Evolutionary conservation across 805 yeast species (phyloP).

Genomic region (Kuraishia molischiana): DNA sequence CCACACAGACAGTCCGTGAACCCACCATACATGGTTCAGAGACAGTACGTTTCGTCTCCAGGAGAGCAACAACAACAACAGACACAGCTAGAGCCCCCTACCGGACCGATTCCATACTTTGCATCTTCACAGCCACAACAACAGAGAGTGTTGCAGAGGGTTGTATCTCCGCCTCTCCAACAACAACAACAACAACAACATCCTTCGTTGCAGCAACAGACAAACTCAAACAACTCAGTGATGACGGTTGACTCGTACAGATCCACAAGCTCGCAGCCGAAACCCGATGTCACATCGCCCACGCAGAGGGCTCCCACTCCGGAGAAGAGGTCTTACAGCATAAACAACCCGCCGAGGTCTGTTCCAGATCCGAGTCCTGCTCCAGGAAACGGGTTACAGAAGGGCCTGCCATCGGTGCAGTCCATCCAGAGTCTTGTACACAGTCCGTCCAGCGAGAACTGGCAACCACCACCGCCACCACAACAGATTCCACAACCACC

Average conservation of each 20-base stretch:
- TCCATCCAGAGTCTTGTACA: not conserved
- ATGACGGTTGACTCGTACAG: not conserved
- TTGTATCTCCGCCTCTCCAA: not conserved
- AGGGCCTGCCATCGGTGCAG: not conserved
- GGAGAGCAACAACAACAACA: not conserved
- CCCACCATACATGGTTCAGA: not conserved
- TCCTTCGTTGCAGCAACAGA: not conserved
- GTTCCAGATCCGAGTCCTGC: slow-evolving; percentile 8
- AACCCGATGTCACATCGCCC: not conserved
- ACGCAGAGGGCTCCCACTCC: not conserved
- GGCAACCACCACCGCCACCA: not conserved
- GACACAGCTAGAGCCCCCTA: not conserved
- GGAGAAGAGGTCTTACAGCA: slow-evolving; percentile 9
- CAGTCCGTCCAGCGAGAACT: not conserved
- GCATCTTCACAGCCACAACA: not conserved
- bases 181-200: too few species aligned
- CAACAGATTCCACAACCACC: too few species aligned
- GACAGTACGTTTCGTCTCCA: not conserved
- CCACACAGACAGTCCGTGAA: too few species aligned
- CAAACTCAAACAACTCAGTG: not conserved
- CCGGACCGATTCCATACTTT: not conserved
- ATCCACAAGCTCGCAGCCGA: not conserved
- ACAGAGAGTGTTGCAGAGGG: not conserved
- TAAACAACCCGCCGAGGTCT: slow-evolving; percentile 18
- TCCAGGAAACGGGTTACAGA: not conserved